Percentiles rank a stretch among this genome's conserved stretches.
Evolutionary conservation across 495 filamentous ascomycete species (phyloP).

Genomic region (Xylaria acuta): DNA sequence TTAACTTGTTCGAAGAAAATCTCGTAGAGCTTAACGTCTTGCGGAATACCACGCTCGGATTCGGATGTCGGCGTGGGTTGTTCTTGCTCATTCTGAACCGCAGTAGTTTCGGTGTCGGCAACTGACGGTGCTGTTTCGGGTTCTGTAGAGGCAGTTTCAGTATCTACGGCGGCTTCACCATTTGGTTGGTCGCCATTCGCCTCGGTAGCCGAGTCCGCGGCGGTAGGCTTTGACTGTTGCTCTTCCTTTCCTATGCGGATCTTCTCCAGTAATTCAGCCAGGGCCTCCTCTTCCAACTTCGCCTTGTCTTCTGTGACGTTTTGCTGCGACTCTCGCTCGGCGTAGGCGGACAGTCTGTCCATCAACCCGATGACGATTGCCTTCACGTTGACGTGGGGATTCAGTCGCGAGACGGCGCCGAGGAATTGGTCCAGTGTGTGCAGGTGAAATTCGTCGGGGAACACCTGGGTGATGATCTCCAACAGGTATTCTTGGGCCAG

Average conservation of each 20-base stretch:
- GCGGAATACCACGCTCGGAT: constrained; percentile 74
- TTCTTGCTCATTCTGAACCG: constrained; percentile 43
- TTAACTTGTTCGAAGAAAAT: constrained; percentile 98
- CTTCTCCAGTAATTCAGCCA: constrained; percentile 75
- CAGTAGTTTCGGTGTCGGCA: constrained; percentile 51
- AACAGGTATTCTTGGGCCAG: constrained; percentile 96
- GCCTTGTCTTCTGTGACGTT: constrained; percentile 72
- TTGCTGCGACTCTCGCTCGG: constrained; percentile 81
- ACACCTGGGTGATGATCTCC: constrained; percentile 98
- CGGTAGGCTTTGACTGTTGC: constrained; percentile 37
- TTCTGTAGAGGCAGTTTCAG: constrained; percentile 44
- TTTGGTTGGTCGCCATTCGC: constrained; percentile 42
- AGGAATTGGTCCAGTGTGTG: constrained; percentile 95
- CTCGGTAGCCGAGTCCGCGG: constrained; percentile 33
- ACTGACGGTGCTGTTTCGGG: constrained; percentile 46
- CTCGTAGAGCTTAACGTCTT: constrained; percentile 90
- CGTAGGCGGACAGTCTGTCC: constrained; percentile 93
- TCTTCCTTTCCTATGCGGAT: constrained; percentile 71
- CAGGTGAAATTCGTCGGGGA: constrained; percentile 97
- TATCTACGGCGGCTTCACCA: constrained; percentile 39
- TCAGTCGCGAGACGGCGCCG: constrained; percentile 86
- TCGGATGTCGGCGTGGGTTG: constrained; percentile 48
- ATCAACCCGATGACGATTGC: constrained; percentile 97
- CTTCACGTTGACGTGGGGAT: constrained; percentile 96
- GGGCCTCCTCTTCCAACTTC: constrained; percentile 83